These are phyloP conservation scores for Pseudoneurospora amorphoporcata DNA, from an alignment of 495 filamentous ascomycete species.

Conservation along the genomic window DNA sequence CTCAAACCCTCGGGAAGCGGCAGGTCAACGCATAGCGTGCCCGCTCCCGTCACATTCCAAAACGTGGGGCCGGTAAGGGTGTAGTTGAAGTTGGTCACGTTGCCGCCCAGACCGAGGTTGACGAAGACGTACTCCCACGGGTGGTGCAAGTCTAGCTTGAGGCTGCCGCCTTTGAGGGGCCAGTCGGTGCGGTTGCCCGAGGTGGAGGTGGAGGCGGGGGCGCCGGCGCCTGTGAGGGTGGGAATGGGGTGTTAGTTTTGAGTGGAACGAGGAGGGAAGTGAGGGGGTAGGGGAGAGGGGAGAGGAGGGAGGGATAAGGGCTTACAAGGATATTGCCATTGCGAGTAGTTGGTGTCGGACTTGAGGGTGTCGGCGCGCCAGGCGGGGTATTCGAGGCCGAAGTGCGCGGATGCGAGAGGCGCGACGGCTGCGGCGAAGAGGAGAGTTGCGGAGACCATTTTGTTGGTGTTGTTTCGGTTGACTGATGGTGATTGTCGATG, in stretches of 20 bases:
- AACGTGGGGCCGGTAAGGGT: slow-evolving; percentile 34
- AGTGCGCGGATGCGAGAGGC: slow-evolving; percentile 43
- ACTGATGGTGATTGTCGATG: not conserved
- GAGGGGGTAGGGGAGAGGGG: not conserved
- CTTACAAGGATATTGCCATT: slow-evolving; percentile 52
- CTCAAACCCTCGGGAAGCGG: slow-evolving; percentile 30
- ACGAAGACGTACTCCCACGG: slow-evolving; percentile 48
- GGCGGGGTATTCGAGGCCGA: slow-evolving; percentile 43
- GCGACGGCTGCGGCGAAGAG: slow-evolving; percentile 22
- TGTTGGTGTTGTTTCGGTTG: slow-evolving; percentile 2
- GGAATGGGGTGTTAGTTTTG: slow-evolving; percentile 2
- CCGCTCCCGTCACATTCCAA: slow-evolving; percentile 51
- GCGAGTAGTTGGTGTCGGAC: slow-evolving; percentile 27
- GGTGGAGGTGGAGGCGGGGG: slow-evolving; percentile 29
- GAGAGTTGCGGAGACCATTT: slow-evolving; percentile 23
- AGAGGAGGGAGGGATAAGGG: slow-evolving; percentile 2
- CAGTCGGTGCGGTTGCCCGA: slow-evolving; percentile 48
- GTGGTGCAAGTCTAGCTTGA: slow-evolving; percentile 44
- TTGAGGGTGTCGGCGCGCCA: slow-evolving; percentile 46
- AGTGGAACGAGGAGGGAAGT: not conserved
- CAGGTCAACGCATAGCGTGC: slow-evolving; percentile 48
- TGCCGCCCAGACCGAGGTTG: slow-evolving; percentile 49
- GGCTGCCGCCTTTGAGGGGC: slow-evolving; percentile 46
- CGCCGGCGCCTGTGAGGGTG: slow-evolving; percentile 42
- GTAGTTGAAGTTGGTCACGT: slow-evolving; percentile 50